Conservation (phyloP, 768 basidiomycete species). For the Leccinum olivaceopallidum region DNA sequence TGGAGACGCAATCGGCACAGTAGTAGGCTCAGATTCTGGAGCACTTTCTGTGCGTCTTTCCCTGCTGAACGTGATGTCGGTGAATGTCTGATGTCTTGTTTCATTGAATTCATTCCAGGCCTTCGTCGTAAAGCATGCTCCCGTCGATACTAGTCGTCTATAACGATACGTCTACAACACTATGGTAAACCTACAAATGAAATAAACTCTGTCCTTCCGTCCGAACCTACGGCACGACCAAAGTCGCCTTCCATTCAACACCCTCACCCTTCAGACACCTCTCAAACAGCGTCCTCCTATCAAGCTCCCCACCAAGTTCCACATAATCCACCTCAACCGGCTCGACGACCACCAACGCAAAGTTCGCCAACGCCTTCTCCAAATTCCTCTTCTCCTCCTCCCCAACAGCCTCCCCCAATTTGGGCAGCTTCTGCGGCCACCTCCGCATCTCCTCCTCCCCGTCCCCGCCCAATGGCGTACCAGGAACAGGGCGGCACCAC, state of each 20-base stretch:
- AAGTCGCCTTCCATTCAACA: constrained; percentile 55
- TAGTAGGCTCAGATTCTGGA: too few relatives aligned
- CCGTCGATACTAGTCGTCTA: too few relatives aligned
- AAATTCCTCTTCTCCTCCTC: constrained; percentile 46
- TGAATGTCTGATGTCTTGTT: fast-evolving
- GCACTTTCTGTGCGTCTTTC: too few relatives aligned
- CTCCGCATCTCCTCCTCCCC: constrained; percentile 56
- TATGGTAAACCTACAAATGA: too few relatives aligned
- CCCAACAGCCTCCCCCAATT: constrained; percentile 44
- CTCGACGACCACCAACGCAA: constrained; percentile 74
- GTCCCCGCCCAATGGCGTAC: constrained; percentile 45
- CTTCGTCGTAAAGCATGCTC: too few relatives aligned
- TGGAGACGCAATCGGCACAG: too few relatives aligned
- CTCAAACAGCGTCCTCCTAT: constrained; percentile 58
- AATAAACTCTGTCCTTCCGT: background rate
- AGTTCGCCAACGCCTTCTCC: constrained; percentile 61
- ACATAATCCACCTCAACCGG: constrained; percentile 68
- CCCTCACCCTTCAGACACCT: constrained; percentile 33
- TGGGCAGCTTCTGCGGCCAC: constrained; percentile 61
- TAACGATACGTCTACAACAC: too few relatives aligned
- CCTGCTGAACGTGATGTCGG: too few relatives aligned
- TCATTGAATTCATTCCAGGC: too few relatives aligned
- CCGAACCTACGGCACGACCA: constrained; percentile 56
- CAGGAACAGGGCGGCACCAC: constrained; percentile 73
- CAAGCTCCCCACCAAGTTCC: constrained; percentile 59